These are phyloP conservation scores for Beauveria rudraprayagi DNA, from an alignment of 2,329 filamentous ascomycete species.

Conservation along the genomic window DNA sequence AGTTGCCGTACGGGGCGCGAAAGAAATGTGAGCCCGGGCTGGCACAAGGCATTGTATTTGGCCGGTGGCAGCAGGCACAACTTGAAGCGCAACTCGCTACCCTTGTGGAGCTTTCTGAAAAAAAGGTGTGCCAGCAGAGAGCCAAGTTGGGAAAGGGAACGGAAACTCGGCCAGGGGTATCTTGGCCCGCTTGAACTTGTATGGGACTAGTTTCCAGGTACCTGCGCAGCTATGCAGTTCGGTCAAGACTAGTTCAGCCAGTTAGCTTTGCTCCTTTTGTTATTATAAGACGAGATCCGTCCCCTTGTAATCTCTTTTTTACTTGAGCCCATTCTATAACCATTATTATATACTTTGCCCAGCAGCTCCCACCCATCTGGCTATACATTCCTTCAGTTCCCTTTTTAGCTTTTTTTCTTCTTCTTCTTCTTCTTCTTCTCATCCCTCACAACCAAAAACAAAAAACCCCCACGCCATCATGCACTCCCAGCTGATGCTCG, in stretches of 20 bases:
- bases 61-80: background rate
- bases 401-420: background rate
- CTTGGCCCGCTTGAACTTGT: background rate
- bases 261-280: no score
- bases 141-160: background rate
- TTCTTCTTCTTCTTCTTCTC: no score
- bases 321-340: no score
- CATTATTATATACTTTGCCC: no score
- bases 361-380: no score
- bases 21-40: background rate
- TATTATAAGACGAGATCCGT: no score
- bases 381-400: background rate
- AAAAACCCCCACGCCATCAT: background rate
- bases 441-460: conserved; percentile 22
- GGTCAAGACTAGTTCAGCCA: no score
- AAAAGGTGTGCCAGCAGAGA: background rate
- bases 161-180: background rate
- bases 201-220: no score
- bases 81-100: background rate
- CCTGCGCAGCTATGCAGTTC: no score
- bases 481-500: conserved; percentile 11
- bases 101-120: background rate
- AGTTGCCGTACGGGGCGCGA: no score
- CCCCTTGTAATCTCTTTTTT: no score
- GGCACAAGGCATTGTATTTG: background rate